phyloP scores from a whole-genome alignment of 495 filamentous ascomycete genomes.

The Xylaria flabelliformis region DNA sequence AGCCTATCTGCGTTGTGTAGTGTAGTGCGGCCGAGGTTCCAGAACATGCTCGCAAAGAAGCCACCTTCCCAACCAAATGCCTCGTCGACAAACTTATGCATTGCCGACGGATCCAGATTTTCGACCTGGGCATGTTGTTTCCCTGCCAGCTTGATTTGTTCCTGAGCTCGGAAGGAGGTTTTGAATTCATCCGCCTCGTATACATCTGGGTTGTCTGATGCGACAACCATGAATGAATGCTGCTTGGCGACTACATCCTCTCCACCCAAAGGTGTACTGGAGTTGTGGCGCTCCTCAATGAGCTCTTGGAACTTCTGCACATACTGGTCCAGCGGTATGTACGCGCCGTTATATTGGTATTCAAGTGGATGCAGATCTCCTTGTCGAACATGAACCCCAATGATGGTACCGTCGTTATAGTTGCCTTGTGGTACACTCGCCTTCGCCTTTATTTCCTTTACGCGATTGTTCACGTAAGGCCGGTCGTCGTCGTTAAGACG shows the following conservation, averaged over 20 bases:
- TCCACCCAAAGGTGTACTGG: constrained; percentile 40
- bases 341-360: constrained; percentile 68
- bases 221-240: constrained; percentile 60
- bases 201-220: constrained; percentile 75
- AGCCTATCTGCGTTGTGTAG: constrained; percentile 38
- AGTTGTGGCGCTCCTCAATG: constrained; percentile 46
- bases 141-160: constrained; percentile 68
- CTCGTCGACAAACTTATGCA: constrained; percentile 68
- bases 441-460: constrained; percentile 53
- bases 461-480: constrained; percentile 59
- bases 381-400: constrained; percentile 74
- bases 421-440: constrained; percentile 49
- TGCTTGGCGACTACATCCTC: constrained; percentile 44
- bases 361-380: constrained; percentile 73
- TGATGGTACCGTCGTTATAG: constrained; percentile 50
- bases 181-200: constrained; percentile 64
- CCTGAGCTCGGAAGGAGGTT: constrained; percentile 61
- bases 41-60: constrained; percentile 74
- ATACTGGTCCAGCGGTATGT: constrained; percentile 71
- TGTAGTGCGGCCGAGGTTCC: constrained; percentile 60
- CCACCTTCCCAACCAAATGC: constrained; percentile 77
- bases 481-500: constrained; percentile 62
- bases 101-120: constrained; percentile 42
- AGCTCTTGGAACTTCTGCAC: constrained; percentile 53
- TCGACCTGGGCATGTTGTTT: constrained; percentile 54